Evolutionary conservation across 768 basidiomycete genomes (phyloP).

Genomic region (Trametes coccinea): DNA sequence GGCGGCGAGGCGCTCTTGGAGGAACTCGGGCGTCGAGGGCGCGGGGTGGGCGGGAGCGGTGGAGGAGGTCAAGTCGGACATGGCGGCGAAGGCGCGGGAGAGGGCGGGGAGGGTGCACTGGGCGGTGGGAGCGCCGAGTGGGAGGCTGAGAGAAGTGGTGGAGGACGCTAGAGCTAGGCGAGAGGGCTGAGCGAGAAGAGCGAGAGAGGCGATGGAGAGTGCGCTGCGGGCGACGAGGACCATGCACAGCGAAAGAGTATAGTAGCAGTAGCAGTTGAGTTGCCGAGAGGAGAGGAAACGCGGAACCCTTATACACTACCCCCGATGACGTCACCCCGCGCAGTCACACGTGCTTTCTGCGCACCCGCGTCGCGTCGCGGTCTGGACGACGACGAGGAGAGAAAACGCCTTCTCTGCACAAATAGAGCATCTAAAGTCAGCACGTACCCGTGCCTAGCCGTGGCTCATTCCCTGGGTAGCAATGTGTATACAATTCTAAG

Average conservation of each 20-base stretch:
- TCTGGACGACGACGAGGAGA: too few species aligned
- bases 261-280: too few species aligned
- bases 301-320: neutral
- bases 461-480: neutral
- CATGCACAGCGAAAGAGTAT: neutral
- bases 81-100: slow-evolving; percentile 11
- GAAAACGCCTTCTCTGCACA: too few species aligned
- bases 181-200: neutral
- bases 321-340: slow-evolving; percentile 7
- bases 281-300: too few species aligned
- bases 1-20: slow-evolving; percentile 25
- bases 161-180: neutral
- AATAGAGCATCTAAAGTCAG: too few species aligned
- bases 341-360: neutral
- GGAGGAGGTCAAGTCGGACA: slow-evolving; percentile 8
- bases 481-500: neutral
- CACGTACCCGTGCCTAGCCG: too few species aligned
- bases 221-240: slow-evolving; percentile 2
- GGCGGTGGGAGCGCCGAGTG: neutral
- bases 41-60: slow-evolving; percentile 1
- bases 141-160: neutral
- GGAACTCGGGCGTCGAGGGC: slow-evolving; percentile 25
- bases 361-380: too few species aligned
- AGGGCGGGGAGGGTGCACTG: slow-evolving; percentile 10
- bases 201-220: neutral